Conservation (phyloP, 495 filamentous ascomycete species). For the Tetracladium marchalianum region DNA sequence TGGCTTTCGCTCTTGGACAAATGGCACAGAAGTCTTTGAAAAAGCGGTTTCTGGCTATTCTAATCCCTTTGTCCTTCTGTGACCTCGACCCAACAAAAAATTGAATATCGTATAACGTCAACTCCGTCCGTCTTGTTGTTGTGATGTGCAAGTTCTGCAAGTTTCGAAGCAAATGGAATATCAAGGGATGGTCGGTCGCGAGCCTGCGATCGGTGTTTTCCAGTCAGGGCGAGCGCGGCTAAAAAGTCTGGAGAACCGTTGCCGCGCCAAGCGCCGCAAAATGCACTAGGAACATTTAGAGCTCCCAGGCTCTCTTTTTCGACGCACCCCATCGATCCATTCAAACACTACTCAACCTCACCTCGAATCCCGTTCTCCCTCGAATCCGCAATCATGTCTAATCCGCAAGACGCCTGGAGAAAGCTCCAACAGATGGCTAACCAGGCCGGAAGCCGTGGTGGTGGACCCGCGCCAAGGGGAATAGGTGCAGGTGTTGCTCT, state of each 20-base stretch:
- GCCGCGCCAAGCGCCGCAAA: constrained; percentile 3
- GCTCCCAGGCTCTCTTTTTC: not conserved
- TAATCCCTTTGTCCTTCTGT: constrained; percentile 10
- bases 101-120: too few species aligned
- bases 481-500: constrained; percentile 33
- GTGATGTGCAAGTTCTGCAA: too few species aligned
- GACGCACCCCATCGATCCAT: not conserved
- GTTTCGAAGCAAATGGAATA: too few species aligned
- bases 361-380: not conserved
- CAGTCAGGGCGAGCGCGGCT: not conserved
- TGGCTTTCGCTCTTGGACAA: constrained; percentile 6
- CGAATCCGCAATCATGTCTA: constrained; percentile 15
- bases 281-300: constrained; percentile 13
- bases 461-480: constrained; percentile 16
- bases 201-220: too few species aligned
- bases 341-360: constrained; percentile 2
- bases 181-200: too few species aligned
- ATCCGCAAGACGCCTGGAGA: constrained; percentile 17
- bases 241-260: constrained; percentile 1
- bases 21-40: constrained; percentile 23
- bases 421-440: constrained; percentile 35
- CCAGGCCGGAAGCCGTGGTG: constrained; percentile 14
- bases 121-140: too few species aligned
- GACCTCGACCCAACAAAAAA: too few species aligned
- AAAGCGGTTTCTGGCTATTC: constrained; percentile 23